phyloP scores from a whole-genome alignment of 1,284 basidiomycete genomes.

The Bjerkandera adusta region DNA sequence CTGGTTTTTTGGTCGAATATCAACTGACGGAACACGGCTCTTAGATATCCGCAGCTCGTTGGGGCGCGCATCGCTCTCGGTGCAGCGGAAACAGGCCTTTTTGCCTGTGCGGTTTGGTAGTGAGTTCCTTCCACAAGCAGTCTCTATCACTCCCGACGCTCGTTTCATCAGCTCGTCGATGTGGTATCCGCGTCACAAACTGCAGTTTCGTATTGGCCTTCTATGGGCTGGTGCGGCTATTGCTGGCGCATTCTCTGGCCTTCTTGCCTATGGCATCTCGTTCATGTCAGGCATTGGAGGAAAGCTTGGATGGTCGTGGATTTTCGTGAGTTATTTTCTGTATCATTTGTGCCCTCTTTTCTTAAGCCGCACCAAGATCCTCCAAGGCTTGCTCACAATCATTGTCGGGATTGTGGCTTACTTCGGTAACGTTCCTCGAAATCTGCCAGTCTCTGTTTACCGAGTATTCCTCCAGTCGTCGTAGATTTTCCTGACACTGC shows the following conservation, averaged over 20 bases:
- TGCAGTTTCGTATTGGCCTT: conserved; percentile 1
- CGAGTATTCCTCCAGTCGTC: too few species aligned
- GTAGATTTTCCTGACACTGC: conserved; percentile 61
- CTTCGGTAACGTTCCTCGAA: too few species aligned
- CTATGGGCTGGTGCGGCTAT: conserved; percentile 2
- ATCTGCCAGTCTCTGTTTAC: too few species aligned
- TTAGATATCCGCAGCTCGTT: conserved; percentile 59
- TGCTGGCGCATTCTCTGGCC: conserved; percentile 28
- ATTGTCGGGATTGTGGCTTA: conserved; percentile 44
- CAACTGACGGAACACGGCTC: conserved; percentile 3
- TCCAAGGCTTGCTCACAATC: conserved; percentile 53
- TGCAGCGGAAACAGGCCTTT: conserved; percentile 65
- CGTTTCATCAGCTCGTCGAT: background rate
- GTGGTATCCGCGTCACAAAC: conserved; percentile 4
- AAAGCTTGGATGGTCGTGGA: conserved; percentile 38
- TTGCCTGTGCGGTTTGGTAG: conserved; percentile 68
- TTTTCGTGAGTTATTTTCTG: conserved; percentile 33
- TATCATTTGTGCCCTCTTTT: background rate
- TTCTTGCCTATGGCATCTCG: conserved; percentile 35
- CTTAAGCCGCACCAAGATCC: conserved; percentile 32
- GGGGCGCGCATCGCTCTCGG: conserved; percentile 60
- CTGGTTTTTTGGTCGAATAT: background rate
- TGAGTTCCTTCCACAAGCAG: conserved; percentile 15
- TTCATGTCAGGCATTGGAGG: conserved; percentile 35
- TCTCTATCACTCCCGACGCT: background rate